These are phyloP conservation scores for Colletotrichum tofieldiae DNA, from an alignment of 2,329 filamentous ascomycete genomes.

Conservation along the genomic window DNA sequence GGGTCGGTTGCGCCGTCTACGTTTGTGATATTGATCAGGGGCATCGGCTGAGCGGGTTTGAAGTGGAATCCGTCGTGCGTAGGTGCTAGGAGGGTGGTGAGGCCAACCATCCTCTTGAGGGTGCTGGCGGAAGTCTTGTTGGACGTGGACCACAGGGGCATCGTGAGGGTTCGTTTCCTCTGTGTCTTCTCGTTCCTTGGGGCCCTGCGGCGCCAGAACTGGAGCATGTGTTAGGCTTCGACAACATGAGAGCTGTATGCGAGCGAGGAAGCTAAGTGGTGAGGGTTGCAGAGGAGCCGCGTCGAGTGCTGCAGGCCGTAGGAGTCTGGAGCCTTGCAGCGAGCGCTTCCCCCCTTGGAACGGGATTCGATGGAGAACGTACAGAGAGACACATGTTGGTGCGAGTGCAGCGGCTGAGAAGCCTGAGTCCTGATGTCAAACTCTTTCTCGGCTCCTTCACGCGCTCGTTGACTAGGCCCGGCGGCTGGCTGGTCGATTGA, in stretches of 20 bases:
- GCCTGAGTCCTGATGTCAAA: constrained; percentile 1
- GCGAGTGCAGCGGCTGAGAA: constrained; percentile 16
- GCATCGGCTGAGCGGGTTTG: constrained; percentile 43
- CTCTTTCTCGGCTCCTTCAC: neutral
- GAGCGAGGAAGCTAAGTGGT: neutral
- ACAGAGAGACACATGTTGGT: constrained; percentile 41
- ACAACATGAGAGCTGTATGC: neutral
- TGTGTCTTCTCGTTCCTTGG: constrained; percentile 32
- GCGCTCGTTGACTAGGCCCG: neutral
- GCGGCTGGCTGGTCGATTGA: constrained; percentile 4
- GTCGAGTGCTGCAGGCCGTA: neutral
- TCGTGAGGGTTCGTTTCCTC: constrained; percentile 54
- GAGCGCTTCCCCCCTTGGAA: neutral
- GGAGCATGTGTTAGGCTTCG: constrained; percentile 11
- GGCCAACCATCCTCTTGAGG: constrained; percentile 54
- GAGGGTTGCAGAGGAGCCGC: neutral
- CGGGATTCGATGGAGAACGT: constrained; percentile 26
- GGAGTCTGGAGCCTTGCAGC: constrained; percentile 16
- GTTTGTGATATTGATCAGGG: constrained; percentile 43
- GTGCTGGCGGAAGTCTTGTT: constrained; percentile 50
- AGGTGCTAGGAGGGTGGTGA: constrained; percentile 52
- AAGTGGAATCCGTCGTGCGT: constrained; percentile 49
- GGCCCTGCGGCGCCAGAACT: constrained; percentile 40
- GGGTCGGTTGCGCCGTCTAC: constrained; percentile 39
- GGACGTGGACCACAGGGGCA: constrained; percentile 58